These are phyloP conservation scores for Talaromyces sp. DNA, from an alignment of 2,329 filamentous ascomycete species.

Conservation along the genomic window DNA sequence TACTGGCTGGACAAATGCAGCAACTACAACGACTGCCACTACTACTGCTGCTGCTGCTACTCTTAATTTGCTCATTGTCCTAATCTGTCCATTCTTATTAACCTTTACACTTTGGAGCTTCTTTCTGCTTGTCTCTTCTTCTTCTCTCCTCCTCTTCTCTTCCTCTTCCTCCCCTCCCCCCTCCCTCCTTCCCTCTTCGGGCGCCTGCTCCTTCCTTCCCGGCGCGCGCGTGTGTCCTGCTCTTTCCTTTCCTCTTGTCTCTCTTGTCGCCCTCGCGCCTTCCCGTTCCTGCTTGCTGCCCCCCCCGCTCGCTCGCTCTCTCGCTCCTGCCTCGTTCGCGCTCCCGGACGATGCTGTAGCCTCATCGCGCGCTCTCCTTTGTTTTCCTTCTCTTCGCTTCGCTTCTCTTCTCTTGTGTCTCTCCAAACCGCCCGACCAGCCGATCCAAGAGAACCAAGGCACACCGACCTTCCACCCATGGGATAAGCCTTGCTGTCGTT, in stretches of 20 bases:
- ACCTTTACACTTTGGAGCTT: conserved; percentile 14
- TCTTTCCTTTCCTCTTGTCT: not conserved
- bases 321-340: not conserved
- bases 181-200: conserved; percentile 1
- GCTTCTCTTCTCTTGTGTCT: not conserved
- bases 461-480: not conserved
- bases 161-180: not conserved
- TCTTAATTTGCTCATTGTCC: not conserved
- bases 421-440: no score
- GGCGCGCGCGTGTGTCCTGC: not conserved
- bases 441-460: not conserved
- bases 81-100: not conserved
- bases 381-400: not conserved
- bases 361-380: not conserved
- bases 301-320: not conserved
- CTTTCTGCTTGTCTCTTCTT: conserved; percentile 10
- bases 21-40: not conserved
- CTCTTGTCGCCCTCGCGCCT: conserved; percentile 3
- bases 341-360: not conserved
- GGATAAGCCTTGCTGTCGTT: not conserved
- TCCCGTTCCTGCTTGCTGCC: not conserved
- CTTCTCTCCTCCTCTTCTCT: conserved; percentile 12
- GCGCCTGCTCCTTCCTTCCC: not conserved
- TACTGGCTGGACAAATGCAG: not conserved
- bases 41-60: not conserved